Conservation (phyloP, 75 land plant species). For the Picea sitchensis region DNA sequence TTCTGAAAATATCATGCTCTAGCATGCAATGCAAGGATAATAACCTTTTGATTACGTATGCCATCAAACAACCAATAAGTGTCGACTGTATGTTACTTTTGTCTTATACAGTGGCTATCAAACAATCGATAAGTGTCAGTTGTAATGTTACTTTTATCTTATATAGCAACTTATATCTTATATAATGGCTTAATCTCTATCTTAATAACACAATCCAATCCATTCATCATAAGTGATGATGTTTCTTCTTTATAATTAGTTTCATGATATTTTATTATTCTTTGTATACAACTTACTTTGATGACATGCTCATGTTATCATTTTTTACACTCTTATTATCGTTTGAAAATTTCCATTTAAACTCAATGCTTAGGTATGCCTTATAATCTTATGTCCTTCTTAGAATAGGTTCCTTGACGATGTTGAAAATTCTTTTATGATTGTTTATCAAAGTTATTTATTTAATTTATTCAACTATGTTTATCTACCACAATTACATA, state of each 20-base stretch:
- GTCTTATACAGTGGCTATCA: constrained; percentile 43
- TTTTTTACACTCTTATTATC: constrained; percentile 16
- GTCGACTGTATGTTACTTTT: constrained; percentile 37
- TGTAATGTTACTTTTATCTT: constrained; percentile 71
- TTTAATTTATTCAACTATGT: too few species aligned
- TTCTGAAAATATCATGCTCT: constrained; percentile 58
- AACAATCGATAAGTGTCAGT: constrained; percentile 37
- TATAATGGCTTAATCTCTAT: not conserved
- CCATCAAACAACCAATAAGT: constrained; percentile 22
- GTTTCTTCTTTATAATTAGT: not conserved
- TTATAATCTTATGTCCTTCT: not conserved
- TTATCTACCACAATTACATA: too few species aligned
- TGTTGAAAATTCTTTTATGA: too few species aligned
- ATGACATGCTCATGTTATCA: not conserved
- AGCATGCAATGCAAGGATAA: constrained; percentile 69
- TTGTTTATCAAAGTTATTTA: too few species aligned
- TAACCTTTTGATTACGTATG: constrained; percentile 58
- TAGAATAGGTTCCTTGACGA: not conserved
- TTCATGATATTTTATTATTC: not conserved
- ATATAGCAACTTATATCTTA: constrained; percentile 33
- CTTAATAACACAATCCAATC: constrained; percentile 59
- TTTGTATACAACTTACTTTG: not conserved
- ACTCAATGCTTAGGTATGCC: constrained; percentile 58
- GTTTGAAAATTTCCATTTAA: constrained; percentile 50
- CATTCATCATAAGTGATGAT: constrained; percentile 27